Conservation (phyloP, 1,139 yeast species). For the Candida sanyaensis region DNA sequence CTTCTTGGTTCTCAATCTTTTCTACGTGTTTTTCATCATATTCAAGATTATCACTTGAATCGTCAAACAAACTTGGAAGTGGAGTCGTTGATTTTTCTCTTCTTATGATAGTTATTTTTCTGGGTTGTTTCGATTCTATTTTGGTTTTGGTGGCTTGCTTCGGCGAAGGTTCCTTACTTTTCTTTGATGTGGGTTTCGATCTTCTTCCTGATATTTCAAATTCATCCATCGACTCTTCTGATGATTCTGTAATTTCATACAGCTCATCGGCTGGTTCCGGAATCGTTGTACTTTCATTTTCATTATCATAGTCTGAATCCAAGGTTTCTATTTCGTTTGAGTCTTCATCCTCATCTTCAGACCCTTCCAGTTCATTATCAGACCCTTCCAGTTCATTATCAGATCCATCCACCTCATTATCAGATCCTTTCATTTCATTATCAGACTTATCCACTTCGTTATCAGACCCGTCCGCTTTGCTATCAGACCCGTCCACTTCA, state of each 20-base stretch:
- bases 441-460: background rate
- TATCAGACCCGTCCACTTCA: background rate
- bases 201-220: background rate
- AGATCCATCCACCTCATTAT: background rate
- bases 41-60: slow-evolving; percentile 10
- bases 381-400: too few relatives aligned
- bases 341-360: background rate
- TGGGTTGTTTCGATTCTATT: slow-evolving; percentile 7
- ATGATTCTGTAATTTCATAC: slow-evolving; percentile 1
- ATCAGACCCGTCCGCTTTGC: too few relatives aligned
- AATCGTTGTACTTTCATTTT: background rate
- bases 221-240: background rate
- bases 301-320: background rate
- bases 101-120: slow-evolving; percentile 4
- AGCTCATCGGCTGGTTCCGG: slow-evolving; percentile 4
- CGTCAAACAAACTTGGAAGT: slow-evolving; percentile 7
- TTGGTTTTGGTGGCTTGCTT: background rate
- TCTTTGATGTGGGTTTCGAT: background rate
- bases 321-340: background rate
- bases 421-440: background rate
- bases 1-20: slow-evolving; percentile 10
- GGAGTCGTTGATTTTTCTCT: background rate
- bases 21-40: slow-evolving; percentile 13
- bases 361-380: background rate
- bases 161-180: background rate